phyloP scores from a whole-genome alignment of 2,329 filamentous ascomycete species.

The Phialophora tarda region DNA sequence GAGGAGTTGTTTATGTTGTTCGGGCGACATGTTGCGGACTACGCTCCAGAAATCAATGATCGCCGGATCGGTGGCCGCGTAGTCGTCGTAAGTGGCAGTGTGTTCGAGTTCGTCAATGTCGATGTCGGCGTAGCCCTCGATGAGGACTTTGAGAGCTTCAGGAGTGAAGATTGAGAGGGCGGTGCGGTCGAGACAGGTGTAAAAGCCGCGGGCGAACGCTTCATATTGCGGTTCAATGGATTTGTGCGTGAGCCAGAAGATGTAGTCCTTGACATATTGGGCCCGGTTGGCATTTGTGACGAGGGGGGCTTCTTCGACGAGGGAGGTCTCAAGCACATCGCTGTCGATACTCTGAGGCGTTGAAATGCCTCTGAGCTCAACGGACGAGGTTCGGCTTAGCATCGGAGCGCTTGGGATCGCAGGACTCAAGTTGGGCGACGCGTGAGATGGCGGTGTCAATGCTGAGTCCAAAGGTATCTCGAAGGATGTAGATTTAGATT shows the following conservation, averaged over 20 bases:
- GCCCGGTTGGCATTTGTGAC: constrained; percentile 81
- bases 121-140: constrained; percentile 84
- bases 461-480: constrained; percentile 29
- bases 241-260: constrained; percentile 77
- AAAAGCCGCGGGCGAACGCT: constrained; percentile 83
- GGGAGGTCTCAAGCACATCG: constrained; percentile 23
- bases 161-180: constrained; percentile 75
- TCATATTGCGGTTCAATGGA: constrained; percentile 77
- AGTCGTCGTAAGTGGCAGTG: constrained; percentile 77
- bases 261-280: constrained; percentile 82
- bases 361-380: constrained; percentile 31
- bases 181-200: constrained; percentile 71
- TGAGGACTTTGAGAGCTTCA: constrained; percentile 71
- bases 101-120: constrained; percentile 74
- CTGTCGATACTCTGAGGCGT: constrained; percentile 32
- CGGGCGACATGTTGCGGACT: constrained; percentile 63
- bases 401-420: constrained; percentile 18
- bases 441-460: constrained; percentile 28
- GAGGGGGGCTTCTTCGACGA: constrained; percentile 62
- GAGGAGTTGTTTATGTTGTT: constrained; percentile 75
- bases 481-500: constrained; percentile 37
- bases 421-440: constrained; percentile 24
- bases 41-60: constrained; percentile 85
- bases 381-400: constrained; percentile 28
- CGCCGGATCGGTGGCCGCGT: constrained; percentile 69